Evolutionary conservation across 2,329 filamentous ascomycete genomes (phyloP), one percentile per base, ranked within the genome.

Genomic region (Cercospora sesami): DNA sequence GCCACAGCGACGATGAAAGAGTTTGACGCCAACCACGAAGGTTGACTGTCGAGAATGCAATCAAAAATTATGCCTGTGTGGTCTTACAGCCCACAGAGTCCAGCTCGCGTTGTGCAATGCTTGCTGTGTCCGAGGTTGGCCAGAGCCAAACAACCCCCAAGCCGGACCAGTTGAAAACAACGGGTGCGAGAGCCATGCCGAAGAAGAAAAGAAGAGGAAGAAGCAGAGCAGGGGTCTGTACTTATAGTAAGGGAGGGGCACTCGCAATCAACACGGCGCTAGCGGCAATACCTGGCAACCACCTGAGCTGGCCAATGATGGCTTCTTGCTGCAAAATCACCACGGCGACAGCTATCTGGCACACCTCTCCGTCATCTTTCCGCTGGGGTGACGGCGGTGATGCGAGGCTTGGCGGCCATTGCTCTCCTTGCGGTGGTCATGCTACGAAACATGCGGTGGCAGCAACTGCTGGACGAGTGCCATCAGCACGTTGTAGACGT

Each of bases 1-100:
- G 65, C 65, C 48, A 67, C 48, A 28, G 60, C 59, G 36, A 33
- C 63, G 65, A 67, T 63, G 65, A 67, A 67, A 67, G 60, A 60
- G 60, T 48, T 42, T 42, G 16, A 42, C 36, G 36, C 36, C 36
- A 42, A 42, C 36, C 36, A 42, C 36, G 28, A n/a, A 4, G 16
- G 55, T 66, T 39, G 36, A 45, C 62, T 64, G 62, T 53, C 42
- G 60, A 23, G n/a, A 12, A 21, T 33, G 31, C 26, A 26, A 67
- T 45, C 65, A 64, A 67, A 67, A 67, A 67, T 67, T 67, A 3
- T 30, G 16, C 60, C 36, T 23, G 16, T 23, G 23, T 48, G 31
- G 30, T 31, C 30, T 31, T 31, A 31, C 30, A 7, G 30, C 30
- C 30, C 26, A 53, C 26, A 53, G 39, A 39, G n/a, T 21, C 12